phyloP scores from a whole-genome alignment of 192 early-diverging fungal species.

The Coemansia sp. region DNA sequence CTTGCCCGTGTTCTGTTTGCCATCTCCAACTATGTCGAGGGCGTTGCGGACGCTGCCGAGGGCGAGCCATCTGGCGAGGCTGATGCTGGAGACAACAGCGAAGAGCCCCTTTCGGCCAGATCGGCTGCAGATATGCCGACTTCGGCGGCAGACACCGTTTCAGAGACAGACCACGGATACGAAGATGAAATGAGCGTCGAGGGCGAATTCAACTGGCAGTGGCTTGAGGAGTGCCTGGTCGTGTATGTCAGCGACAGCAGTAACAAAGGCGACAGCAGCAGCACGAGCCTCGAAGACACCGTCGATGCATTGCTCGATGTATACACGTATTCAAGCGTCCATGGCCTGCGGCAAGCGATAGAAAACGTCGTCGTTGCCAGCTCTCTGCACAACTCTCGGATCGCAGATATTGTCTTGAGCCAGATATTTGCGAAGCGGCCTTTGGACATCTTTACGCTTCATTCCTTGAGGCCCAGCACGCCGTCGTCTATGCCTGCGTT shows the following conservation, averaged over 20 bases:
- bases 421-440: constrained; percentile 27
- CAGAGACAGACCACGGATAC: background rate
- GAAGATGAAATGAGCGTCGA: constrained; percentile 3
- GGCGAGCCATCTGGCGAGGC: background rate
- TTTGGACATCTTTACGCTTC: constrained; percentile 38
- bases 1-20: constrained; percentile 41
- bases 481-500: constrained; percentile 13
- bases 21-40: constrained; percentile 21
- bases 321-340: constrained; percentile 32
- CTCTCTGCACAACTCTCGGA: constrained; percentile 14
- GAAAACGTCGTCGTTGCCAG: constrained; percentile 18
- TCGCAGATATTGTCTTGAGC: constrained; percentile 6
- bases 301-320: constrained; percentile 44
- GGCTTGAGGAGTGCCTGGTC: constrained; percentile 27
- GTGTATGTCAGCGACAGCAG: constrained; percentile 17
- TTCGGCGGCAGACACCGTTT: background rate
- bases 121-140: background rate
- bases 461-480: constrained; percentile 27
- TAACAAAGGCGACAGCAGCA: background rate
- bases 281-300: constrained; percentile 11
- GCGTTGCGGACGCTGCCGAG: background rate
- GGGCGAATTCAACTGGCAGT: constrained; percentile 30
- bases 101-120: background rate
- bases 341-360: constrained; percentile 28
- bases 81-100: background rate